These are phyloP conservation scores for Geranomyces michiganensis DNA, from an alignment of 192 early-diverging fungal species.

Conservation along the genomic window DNA sequence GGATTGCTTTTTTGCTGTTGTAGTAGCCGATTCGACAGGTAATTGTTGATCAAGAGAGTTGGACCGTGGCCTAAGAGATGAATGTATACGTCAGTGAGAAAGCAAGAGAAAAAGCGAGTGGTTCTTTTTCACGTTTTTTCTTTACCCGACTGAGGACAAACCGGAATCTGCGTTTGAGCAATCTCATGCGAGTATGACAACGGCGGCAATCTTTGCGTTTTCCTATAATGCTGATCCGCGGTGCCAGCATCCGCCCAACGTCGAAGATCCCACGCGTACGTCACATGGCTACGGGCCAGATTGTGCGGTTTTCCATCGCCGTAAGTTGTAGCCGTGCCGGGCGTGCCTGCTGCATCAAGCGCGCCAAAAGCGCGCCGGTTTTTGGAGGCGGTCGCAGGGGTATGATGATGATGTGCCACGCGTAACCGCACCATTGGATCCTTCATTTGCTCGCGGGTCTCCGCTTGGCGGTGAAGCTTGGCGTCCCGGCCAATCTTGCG, in stretches of 20 bases:
- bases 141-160: too few species aligned
- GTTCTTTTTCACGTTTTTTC: too few species aligned
- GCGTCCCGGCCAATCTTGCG: slow-evolving; percentile 19
- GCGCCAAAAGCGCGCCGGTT: too few species aligned
- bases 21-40: not conserved
- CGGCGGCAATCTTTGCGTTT: not conserved
- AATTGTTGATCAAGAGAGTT: slow-evolving; percentile 29
- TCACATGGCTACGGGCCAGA: not conserved
- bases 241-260: not conserved
- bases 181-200: slow-evolving; percentile 11
- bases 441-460: slow-evolving; percentile 22
- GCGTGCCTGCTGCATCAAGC: too few species aligned
- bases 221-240: not conserved
- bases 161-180: not conserved
- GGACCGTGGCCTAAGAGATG: slow-evolving; percentile 7
- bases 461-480: slow-evolving; percentile 7
- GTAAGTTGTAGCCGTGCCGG: too few species aligned
- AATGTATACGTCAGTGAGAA: too few species aligned
- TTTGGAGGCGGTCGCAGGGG: too few species aligned
- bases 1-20: not conserved
- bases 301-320: too few species aligned
- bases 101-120: too few species aligned
- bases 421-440: not conserved
- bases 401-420: too few species aligned
- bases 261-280: slow-evolving; percentile 22